Conservation (phyloP, 441 rosid genomes). For the Rhodomyrtus psidioides region DNA sequence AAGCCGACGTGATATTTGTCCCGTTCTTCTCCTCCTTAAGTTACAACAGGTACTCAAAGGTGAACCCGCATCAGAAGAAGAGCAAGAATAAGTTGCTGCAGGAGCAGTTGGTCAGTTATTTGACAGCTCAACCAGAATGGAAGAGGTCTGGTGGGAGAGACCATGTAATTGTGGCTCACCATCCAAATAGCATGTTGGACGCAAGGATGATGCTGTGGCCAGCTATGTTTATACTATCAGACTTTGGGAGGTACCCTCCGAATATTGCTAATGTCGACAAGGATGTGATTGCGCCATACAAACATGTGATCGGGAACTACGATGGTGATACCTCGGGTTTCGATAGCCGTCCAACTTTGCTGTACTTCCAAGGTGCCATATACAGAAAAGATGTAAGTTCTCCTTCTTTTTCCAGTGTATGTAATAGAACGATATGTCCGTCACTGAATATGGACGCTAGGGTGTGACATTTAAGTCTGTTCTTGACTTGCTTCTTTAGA, state of each 20-base stretch:
- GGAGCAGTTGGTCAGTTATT: constrained; percentile 44
- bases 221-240: constrained; percentile 70
- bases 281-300: constrained; percentile 89
- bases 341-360: constrained; percentile 55
- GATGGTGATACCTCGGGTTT: constrained; percentile 55
- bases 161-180: constrained; percentile 81
- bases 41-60: constrained; percentile 63
- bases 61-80: constrained; percentile 50
- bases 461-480: background rate
- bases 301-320: constrained; percentile 56
- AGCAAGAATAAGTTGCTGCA: constrained; percentile 61
- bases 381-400: constrained; percentile 94
- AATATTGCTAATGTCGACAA: constrained; percentile 74
- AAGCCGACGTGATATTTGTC: constrained; percentile 77
- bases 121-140: constrained; percentile 69
- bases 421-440: background rate
- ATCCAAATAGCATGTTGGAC: constrained; percentile 78
- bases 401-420: background rate
- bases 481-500: background rate
- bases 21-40: constrained; percentile 87
- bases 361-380: constrained; percentile 91
- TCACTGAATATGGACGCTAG: background rate
- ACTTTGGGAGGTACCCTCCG: constrained; percentile 91
- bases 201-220: constrained; percentile 75
- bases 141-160: constrained; percentile 68